Evolutionary conservation across 2,329 filamentous ascomycete genomes (phyloP), one percentile per base, ranked within the genome.

Genomic region (Dactylonectria estremocensis): DNA sequence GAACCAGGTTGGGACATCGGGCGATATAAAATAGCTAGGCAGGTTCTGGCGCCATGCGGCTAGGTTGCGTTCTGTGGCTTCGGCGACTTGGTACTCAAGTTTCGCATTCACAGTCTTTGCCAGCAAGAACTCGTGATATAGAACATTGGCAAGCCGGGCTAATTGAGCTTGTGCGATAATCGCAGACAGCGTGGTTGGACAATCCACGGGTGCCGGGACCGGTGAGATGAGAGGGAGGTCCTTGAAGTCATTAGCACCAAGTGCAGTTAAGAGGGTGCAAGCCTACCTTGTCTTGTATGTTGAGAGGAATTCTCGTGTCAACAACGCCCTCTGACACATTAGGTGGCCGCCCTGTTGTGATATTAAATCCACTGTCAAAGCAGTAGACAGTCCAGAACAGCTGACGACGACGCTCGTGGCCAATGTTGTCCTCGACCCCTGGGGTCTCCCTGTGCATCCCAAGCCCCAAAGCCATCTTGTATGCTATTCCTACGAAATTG

Each of bases 401-500:
- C 49, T 78, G 76, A 3, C 79, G 69, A 9, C 77, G 73, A 14
- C 76, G 72, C 37, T 80, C 79, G 13, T 75, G 74, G 1, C 69
- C 69, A 4, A 79, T 61, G 11, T 74, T 76, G 52, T 78, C 70
- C 20, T 71, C 71, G 1, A 60, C 58, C 1, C 69, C 69, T 0
- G 72, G 61, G 6, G 76, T 69, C 60, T 86, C 83, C 4, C 81
- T 79, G 66, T 86, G 84, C 1, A 87, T 75, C 0, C 85, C 84
- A 9, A 87, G 70, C 0, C 84, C 83, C 5, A 86, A 74, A 0
- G 84, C 84, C 78, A 86, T 83, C 33, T 83, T 78, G 37, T 83
- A 80, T 1, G 84, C 84, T 33, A 86, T 80, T 0, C 84, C 85
- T 40, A 85, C 79, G 48, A 84, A 83, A 66, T 85, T 86, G 70